Evolutionary conservation across 176 grass and related monocot species (phyloP).

Genomic region (Neostapfia colusana): DNA sequence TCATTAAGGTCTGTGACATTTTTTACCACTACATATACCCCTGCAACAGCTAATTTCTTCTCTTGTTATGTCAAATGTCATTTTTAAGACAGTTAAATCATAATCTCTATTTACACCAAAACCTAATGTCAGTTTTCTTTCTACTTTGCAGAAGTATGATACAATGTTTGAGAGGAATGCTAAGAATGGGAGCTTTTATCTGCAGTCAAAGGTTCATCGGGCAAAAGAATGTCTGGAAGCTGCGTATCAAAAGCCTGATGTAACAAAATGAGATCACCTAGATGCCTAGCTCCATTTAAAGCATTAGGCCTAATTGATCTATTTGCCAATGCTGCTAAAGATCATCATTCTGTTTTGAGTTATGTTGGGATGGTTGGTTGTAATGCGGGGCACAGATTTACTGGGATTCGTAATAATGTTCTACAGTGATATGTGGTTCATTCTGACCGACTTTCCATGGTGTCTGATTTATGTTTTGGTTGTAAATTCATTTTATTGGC

Average conservation of each 20-base stretch:
- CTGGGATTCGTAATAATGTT: constrained; percentile 6
- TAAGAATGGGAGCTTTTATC: constrained; percentile 87
- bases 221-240: constrained; percentile 86
- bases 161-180: constrained; percentile 77
- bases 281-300: not conserved
- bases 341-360: constrained; percentile 11
- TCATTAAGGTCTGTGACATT: constrained; percentile 53
- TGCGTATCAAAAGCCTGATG: constrained; percentile 49
- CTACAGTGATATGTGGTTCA: not conserved
- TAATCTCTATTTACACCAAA: not conserved
- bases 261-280: constrained; percentile 28
- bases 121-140: not conserved
- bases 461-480: not conserved
- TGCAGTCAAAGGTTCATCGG: constrained; percentile 87
- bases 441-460: not conserved
- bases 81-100: not conserved
- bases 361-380: constrained; percentile 32
- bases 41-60: not conserved
- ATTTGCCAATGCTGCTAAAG: not conserved
- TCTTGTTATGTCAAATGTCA: not conserved
- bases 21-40: not conserved
- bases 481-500: not conserved
- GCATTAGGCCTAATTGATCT: not conserved
- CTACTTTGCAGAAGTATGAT: constrained; percentile 75
- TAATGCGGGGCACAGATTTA: not conserved